phyloP scores from a whole-genome alignment of 495 filamentous ascomycete genomes.

The Aspergillus egyptiacus region DNA sequence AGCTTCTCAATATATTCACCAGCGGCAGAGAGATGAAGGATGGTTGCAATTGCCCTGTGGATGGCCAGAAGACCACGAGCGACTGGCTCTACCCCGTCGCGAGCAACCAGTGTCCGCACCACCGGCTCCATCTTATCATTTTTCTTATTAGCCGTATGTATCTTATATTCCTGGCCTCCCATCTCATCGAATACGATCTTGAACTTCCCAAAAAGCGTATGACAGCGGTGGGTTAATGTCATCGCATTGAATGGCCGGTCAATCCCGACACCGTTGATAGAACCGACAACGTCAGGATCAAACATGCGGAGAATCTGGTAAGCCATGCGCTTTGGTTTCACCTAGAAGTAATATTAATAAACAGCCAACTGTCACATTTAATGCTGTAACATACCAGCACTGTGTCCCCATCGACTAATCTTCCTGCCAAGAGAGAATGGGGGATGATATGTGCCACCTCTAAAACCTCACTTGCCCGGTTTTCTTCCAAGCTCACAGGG shows the following conservation, averaged over 20 bases:
- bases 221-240: slow-evolving; percentile 21
- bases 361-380: neutral
- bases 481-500: neutral
- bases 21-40: slow-evolving; percentile 8
- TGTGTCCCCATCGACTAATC: slow-evolving; percentile 2
- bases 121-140: slow-evolving; percentile 15
- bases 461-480: slow-evolving; percentile 9
- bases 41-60: slow-evolving; percentile 29
- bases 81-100: slow-evolving; percentile 24
- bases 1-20: slow-evolving; percentile 5
- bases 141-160: too few relatives aligned
- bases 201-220: slow-evolving; percentile 24
- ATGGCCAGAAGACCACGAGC: slow-evolving; percentile 27
- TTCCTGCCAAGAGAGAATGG: slow-evolving; percentile 12
- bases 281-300: slow-evolving; percentile 17
- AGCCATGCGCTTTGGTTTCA: slow-evolving; percentile 15
- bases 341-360: neutral
- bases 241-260: slow-evolving; percentile 18
- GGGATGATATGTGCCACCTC: slow-evolving; percentile 22
- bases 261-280: slow-evolving; percentile 14
- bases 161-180: slow-evolving; percentile 21
- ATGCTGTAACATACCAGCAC: slow-evolving; percentile 12
- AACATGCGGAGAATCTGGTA: slow-evolving; percentile 21
- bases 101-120: slow-evolving; percentile 19
- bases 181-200: slow-evolving; percentile 23